Conservation (phyloP, 495 filamentous ascomycete genomes). For the Daldinia bambusicola region DNA sequence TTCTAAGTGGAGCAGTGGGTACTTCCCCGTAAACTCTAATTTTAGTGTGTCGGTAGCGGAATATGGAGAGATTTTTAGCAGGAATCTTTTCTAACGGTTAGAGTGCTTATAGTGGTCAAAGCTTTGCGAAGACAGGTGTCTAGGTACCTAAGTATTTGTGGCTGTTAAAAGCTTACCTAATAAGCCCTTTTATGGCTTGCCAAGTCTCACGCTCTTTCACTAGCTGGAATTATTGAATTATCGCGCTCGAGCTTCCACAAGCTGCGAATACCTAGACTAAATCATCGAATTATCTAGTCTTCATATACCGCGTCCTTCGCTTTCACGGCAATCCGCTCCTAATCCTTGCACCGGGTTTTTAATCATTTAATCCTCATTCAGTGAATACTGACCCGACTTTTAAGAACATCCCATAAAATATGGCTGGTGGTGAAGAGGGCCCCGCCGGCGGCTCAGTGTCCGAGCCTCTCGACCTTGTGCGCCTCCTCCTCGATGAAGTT, state of each 20-base stretch:
- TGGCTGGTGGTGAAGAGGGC: slow-evolving; percentile 79
- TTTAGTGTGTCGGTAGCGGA: neutral
- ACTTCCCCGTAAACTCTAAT: slow-evolving; percentile 7
- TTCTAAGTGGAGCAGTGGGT: neutral
- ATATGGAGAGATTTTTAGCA: neutral
- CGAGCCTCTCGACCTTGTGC: slow-evolving; percentile 94
- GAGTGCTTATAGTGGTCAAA: neutral
- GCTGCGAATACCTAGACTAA: neutral
- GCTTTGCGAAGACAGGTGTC: neutral
- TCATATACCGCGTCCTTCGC: neutral
- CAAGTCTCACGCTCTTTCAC: slow-evolving; percentile 4
- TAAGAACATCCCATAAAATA: slow-evolving; percentile 44
- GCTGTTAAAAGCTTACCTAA: neutral
- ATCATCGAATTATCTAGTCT: neutral
- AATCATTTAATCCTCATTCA: neutral
- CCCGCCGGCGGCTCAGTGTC: slow-evolving; percentile 67
- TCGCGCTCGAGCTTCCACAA: slow-evolving; percentile 1
- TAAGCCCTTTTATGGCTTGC: slow-evolving; percentile 8
- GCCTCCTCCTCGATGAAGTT: slow-evolving; percentile 90
- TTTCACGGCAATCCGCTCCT: neutral
- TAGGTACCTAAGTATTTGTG: neutral
- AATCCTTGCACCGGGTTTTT: neutral
- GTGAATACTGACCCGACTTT: neutral
- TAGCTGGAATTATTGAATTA: neutral
- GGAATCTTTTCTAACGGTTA: neutral